A percentile compares a stretch with the other conserved stretches of the same genome.
phyloP scores from a whole-genome alignment of 768 basidiomycete genomes.

The Boletus pseudopeckii region DNA sequence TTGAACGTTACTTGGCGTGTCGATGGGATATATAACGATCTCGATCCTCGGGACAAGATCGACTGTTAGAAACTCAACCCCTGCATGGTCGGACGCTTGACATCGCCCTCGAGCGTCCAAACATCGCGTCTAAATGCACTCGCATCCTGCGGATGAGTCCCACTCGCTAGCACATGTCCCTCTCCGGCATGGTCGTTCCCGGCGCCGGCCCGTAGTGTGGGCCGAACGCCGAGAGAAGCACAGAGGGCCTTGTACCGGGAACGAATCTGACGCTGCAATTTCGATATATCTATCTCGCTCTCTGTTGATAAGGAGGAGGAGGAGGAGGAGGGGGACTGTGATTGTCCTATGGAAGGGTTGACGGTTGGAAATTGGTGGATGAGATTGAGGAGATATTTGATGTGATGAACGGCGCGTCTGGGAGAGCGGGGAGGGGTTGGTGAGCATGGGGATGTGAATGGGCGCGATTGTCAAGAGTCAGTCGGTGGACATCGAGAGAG shows the following conservation, averaged over 20 bases:
- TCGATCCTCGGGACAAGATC: background rate
- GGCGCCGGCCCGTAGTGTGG: conserved; percentile 34
- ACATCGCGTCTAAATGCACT: background rate
- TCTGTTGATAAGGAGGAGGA: background rate
- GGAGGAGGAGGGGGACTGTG: background rate
- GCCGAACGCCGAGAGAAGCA: conserved; percentile 68
- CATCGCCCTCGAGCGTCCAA: conserved; percentile 9
- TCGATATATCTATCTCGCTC: conserved; percentile 63
- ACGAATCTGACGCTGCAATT: conserved; percentile 78
- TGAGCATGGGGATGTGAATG: background rate
- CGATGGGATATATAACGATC: background rate
- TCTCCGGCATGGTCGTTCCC: background rate
- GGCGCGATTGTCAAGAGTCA: background rate
- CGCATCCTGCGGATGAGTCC: background rate
- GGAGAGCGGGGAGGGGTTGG: background rate
- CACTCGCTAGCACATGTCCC: background rate
- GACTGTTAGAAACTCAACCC: conserved; percentile 16
- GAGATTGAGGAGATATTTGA: conserved; percentile 65
- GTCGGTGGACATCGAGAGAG: too few species aligned
- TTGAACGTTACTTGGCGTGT: background rate
- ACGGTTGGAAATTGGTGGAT: conserved; percentile 71
- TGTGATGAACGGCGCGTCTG: conserved; percentile 62
- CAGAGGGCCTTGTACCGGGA: conserved; percentile 87
- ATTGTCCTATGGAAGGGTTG: conserved; percentile 56
- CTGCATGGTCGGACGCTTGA: conserved; percentile 10